These are phyloP conservation scores for Crataegus laevigata DNA, from an alignment of 306 rosid species.

Conservation along the genomic window DNA sequence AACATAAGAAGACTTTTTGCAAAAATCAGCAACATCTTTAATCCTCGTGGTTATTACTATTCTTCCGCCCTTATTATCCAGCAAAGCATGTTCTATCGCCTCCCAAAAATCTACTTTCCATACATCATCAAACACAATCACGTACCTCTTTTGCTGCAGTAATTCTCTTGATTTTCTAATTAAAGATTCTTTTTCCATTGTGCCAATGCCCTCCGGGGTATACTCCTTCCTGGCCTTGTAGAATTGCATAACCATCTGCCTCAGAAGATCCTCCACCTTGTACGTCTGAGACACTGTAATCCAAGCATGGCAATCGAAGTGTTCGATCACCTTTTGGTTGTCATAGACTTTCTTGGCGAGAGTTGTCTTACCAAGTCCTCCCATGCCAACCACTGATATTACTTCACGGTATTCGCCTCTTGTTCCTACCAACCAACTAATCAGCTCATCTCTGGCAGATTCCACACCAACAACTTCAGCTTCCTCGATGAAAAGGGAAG, in stretches of 20 bases:
- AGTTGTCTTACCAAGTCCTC: slow-evolving; percentile 18
- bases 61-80: background rate
- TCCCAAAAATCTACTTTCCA: slow-evolving; percentile 8
- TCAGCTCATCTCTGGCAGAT: slow-evolving; percentile 10
- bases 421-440: background rate
- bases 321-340: background rate
- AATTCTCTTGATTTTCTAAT: background rate
- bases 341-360: slow-evolving; percentile 4
- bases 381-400: slow-evolving; percentile 15
- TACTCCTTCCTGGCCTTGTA: background rate
- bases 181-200: background rate
- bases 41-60: slow-evolving; percentile 6
- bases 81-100: background rate
- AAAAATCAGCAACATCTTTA: background rate
- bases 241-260: background rate
- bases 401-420: background rate
- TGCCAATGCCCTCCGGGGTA: background rate
- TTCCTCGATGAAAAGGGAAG: slow-evolving; percentile 9
- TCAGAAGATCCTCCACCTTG: background rate
- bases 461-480: slow-evolving; percentile 11
- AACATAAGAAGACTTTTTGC: background rate
- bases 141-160: slow-evolving; percentile 9
- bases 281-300: slow-evolving; percentile 3
- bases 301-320: slow-evolving; percentile 15
- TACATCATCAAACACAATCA: slow-evolving; percentile 15